These are phyloP conservation scores for Botrytis elliptica DNA, from an alignment of 2,329 filamentous ascomycete genomes.

Conservation along the genomic window DNA sequence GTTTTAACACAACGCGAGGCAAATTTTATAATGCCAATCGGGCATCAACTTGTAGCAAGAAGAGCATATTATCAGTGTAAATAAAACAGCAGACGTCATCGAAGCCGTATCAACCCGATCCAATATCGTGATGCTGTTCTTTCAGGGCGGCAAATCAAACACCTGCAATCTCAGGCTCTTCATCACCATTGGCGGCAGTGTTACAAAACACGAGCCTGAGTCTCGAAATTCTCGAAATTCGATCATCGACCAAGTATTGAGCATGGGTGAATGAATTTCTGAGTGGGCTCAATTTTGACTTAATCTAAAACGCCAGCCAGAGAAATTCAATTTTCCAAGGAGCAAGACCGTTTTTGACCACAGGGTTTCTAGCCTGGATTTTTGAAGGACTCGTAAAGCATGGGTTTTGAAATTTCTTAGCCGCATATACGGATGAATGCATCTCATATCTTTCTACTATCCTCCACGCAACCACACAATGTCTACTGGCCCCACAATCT, in stretches of 20 bases:
- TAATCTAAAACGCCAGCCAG: not conserved
- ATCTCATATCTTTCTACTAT: not conserved
- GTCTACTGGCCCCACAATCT: not conserved
- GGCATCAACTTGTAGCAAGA: not conserved
- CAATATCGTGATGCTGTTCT: not conserved
- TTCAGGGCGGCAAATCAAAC: not conserved
- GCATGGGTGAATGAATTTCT: not conserved
- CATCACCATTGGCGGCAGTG: not conserved
- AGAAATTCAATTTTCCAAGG: not conserved
- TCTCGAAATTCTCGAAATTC: not conserved
- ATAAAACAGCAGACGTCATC: not conserved
- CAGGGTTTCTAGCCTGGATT: not conserved
- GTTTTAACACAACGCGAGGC: not conserved
- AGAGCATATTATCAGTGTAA: not conserved
- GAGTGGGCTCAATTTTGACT: not conserved
- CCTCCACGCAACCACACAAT: not conserved
- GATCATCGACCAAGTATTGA: not conserved
- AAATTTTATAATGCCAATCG: not conserved
- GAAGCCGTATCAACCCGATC: not conserved
- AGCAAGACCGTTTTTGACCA: not conserved
- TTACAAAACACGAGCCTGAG: not conserved
- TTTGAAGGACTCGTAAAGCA: not conserved
- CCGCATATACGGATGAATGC: not conserved
- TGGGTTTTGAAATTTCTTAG: not conserved
- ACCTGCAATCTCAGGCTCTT: not conserved